phyloP scores from a whole-genome alignment of 306 rosid species.

The Datisca glomerata region DNA sequence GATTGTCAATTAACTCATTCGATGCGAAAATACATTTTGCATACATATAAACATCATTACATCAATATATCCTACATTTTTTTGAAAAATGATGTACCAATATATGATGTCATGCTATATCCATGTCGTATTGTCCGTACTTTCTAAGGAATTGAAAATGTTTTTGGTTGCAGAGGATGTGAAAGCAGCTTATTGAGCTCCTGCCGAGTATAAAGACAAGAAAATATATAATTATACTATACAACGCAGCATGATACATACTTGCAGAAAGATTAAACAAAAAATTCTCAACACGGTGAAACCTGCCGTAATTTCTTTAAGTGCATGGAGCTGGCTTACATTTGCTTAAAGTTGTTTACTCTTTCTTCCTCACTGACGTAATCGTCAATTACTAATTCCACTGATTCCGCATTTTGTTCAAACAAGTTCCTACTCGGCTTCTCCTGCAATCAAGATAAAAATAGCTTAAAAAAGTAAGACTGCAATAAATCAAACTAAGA shows the following conservation, averaged over 20 bases:
- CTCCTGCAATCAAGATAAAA: slow-evolving; percentile 32
- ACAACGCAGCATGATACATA: too few species aligned
- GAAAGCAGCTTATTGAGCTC: slow-evolving; percentile 67
- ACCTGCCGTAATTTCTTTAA: slow-evolving; percentile 73
- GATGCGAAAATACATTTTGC: too few species aligned
- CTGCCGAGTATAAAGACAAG: slow-evolving; percentile 25
- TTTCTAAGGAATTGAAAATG: slow-evolving; percentile 81
- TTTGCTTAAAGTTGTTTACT: slow-evolving; percentile 48
- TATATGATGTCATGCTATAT: too few species aligned
- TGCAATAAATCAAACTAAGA: too few species aligned
- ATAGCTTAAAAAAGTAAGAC: not conserved
- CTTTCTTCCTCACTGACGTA: slow-evolving; percentile 80
- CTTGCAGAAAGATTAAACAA: too few species aligned
- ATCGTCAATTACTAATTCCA: slow-evolving; percentile 48
- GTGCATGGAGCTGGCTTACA: slow-evolving; percentile 42
- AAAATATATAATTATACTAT: not conserved
- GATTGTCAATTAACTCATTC: too few species aligned
- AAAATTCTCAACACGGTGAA: slow-evolving; percentile 2
- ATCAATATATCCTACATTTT: too few species aligned
- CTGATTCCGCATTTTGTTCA: slow-evolving; percentile 65
- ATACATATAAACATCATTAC: too few species aligned
- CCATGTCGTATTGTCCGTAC: too few species aligned
- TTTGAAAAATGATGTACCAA: too few species aligned
- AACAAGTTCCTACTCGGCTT: slow-evolving; percentile 69
- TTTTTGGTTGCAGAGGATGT: slow-evolving; percentile 66